Base-by-base conservation (phyloP, 2,329 filamentous ascomycete genomes). In the Polychaeton citri region DNA sequence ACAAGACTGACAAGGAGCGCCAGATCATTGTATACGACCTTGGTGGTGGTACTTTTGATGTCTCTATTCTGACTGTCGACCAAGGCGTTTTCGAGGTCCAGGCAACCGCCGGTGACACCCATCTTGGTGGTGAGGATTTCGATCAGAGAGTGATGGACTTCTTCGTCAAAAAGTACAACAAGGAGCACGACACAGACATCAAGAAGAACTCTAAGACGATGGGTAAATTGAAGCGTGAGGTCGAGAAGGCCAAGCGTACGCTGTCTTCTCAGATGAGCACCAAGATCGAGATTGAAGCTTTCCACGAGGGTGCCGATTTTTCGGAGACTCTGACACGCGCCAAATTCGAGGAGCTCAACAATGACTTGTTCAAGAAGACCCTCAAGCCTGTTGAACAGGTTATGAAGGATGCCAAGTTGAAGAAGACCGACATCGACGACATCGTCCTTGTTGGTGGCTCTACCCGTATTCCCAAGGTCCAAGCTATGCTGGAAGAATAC, bases 311-410 rank as follows among this genome's bases (percentile, higher is more conserved):
- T 70, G 80, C 93, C 50, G 90, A 96, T 65, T 94, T 96, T 74
- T 95, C 87, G 33, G 88, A 96, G 78, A 95, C 86, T 44, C 76
- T 98, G 36, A 95, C 88, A 62, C 84, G 88, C 53, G 90, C 90
- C 73, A 96, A 96, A 76, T 96, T 98, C 57, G 90, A 98, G 70
- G 88, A 96, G 69, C 76, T 96, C 54, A 96, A 96, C 81, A 87
- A 87, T 53, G 88, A 96, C 57, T 79, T 96, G 43, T 96, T 96
- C 81, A 94, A 94, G 80, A 93, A 90, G 76, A 96, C 90, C 40
- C 76, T 96, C 49, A 94, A 95, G 78, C 88, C 90, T 39, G 90
- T 96, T 49, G 86, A 96, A 71, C 87, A 95, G 74, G 90, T 96
- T 50, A 76, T 98, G 59, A 93, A 94, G 73, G 90, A 96, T 53